Evolutionary conservation across 208 protist species (phyloP).

Genomic region (Trichomonas tenax): DNA sequence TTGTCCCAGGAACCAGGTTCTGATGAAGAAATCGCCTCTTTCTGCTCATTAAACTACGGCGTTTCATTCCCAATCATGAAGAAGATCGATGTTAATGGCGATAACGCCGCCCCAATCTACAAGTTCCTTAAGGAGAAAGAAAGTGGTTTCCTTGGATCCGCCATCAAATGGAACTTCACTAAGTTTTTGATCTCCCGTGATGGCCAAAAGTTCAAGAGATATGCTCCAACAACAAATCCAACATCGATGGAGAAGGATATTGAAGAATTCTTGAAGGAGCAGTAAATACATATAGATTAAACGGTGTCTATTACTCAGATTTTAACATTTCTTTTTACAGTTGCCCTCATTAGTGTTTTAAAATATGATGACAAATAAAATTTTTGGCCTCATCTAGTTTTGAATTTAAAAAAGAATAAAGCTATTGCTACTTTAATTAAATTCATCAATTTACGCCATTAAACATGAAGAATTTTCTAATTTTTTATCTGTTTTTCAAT

Average conservation of each 20-base stretch:
- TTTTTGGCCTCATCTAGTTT: too few relatives aligned
- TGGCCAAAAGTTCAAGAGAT: background rate
- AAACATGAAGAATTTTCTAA: too few relatives aligned
- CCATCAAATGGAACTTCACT: slow-evolving; percentile 21
- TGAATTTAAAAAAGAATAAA: too few relatives aligned
- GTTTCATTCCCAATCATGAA: slow-evolving; percentile 10
- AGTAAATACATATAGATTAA: too few relatives aligned
- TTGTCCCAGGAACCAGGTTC: background rate
- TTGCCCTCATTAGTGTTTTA: too few relatives aligned
- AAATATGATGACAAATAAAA: too few relatives aligned
- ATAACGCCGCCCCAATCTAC: background rate
- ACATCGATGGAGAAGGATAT: background rate
- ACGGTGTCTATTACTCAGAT: too few relatives aligned
- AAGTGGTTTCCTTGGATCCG: background rate
- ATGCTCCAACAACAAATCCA: slow-evolving; percentile 2
- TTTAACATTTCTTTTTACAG: too few relatives aligned
- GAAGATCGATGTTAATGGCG: slow-evolving; percentile 8
- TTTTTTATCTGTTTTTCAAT: too few relatives aligned
- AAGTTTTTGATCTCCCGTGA: background rate
- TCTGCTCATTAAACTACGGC: background rate
- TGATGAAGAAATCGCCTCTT: background rate
- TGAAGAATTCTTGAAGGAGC: background rate
- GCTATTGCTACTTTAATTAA: too few relatives aligned
- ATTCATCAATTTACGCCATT: too few relatives aligned
- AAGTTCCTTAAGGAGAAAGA: background rate